Conservation (phyloP, 129 eudicot species). For the Cynara cardunculus region DNA sequence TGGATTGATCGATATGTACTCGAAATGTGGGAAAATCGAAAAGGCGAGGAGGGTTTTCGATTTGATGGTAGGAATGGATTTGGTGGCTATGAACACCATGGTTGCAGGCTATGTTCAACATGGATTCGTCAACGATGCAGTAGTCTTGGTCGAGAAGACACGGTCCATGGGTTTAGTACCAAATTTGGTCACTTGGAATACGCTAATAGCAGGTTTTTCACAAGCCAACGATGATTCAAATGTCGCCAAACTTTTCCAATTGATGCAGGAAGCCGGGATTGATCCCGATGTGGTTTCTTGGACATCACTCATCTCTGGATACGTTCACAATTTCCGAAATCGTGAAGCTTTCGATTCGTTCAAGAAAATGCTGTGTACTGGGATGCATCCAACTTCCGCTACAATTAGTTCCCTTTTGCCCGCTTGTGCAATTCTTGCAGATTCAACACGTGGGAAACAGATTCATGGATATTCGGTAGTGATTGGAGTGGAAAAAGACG, state of each 20-base stretch:
- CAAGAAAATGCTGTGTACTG: slow-evolving; percentile 47
- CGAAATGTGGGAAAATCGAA: slow-evolving; percentile 50
- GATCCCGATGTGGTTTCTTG: slow-evolving; percentile 82
- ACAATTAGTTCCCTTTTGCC: slow-evolving; percentile 72
- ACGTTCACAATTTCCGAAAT: slow-evolving; percentile 50
- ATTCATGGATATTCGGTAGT: slow-evolving; percentile 64
- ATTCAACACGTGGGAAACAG: slow-evolving; percentile 58
- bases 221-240: slow-evolving; percentile 49
- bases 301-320: slow-evolving; percentile 75
- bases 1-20: slow-evolving; percentile 75
- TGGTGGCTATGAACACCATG: slow-evolving; percentile 70
- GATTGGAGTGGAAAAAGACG: slow-evolving; percentile 51
- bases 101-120: slow-evolving; percentile 71
- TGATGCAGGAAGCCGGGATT: slow-evolving; percentile 42
- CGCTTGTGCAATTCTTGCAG: slow-evolving; percentile 55
- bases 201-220: slow-evolving; percentile 67
- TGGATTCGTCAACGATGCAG: slow-evolving; percentile 54
- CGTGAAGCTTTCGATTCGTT: slow-evolving; percentile 52
- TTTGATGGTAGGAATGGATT: slow-evolving; percentile 51
- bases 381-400: slow-evolving; percentile 51
- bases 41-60: slow-evolving; percentile 62
- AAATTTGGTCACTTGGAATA: slow-evolving; percentile 75
- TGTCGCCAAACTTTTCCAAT: slow-evolving; percentile 39
- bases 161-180: slow-evolving; percentile 39
- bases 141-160: slow-evolving; percentile 51